phyloP scores from a whole-genome alignment of 192 early-diverging fungal genomes.

The Spinellus fusiger region DNA sequence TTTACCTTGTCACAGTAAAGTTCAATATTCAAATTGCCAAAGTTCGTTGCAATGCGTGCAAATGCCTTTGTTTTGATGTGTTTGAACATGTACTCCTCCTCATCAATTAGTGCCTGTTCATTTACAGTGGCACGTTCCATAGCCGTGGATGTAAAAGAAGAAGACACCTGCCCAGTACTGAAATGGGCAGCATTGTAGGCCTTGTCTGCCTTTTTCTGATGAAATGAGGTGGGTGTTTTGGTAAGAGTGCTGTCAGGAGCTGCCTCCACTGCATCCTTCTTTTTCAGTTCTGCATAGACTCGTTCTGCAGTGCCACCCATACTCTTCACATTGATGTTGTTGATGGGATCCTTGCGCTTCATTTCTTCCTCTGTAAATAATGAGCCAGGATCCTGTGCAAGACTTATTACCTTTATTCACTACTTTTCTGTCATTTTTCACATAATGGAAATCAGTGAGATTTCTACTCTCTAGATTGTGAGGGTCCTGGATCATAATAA shows the following conservation, averaged over 20 bases:
- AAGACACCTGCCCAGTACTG: constrained; percentile 70
- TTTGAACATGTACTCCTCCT: constrained; percentile 88
- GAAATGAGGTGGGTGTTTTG: constrained; percentile 3
- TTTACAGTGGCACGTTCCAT: constrained; percentile 65
- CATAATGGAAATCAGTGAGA: constrained; percentile 68
- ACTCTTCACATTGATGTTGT: constrained; percentile 63
- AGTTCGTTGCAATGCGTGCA: constrained; percentile 71
- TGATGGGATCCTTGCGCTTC: constrained; percentile 44
- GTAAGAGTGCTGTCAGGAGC: neutral
- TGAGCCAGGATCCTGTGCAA: constrained; percentile 1
- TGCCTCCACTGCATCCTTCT: constrained; percentile 31
- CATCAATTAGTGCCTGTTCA: constrained; percentile 59
- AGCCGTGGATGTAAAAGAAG: constrained; percentile 85
- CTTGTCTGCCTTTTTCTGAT: constrained; percentile 39
- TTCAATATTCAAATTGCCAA: constrained; percentile 79
- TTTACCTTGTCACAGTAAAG: constrained; percentile 67
- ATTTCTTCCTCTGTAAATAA: constrained; percentile 28
- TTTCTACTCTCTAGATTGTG: constrained; percentile 63
- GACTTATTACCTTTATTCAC: constrained; percentile 39
- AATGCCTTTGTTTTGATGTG: constrained; percentile 79
- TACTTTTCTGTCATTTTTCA: constrained; percentile 61
- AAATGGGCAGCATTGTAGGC: constrained; percentile 80
- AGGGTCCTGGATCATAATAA: constrained; percentile 90
- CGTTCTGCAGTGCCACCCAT: constrained; percentile 49
- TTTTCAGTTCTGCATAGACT: constrained; percentile 48